These are phyloP conservation scores for Irpex rosettiformis DNA, from an alignment of 1,284 basidiomycete species.

Conservation along the genomic window DNA sequence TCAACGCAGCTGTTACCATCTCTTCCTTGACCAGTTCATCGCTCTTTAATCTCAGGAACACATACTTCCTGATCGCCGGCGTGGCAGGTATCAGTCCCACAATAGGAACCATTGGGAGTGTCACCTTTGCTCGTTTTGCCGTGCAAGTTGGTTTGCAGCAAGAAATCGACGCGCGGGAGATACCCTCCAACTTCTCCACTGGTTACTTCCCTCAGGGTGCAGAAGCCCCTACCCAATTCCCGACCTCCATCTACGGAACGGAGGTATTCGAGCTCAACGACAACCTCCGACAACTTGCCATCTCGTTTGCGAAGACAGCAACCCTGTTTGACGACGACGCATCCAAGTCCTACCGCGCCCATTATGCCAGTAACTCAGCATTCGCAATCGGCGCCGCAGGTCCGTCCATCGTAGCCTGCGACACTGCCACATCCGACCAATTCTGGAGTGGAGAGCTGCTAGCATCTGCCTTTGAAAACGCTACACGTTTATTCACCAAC, in stretches of 20 bases:
- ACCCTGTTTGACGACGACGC: conserved; percentile 35
- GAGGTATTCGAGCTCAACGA: conserved; percentile 51
- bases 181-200: conserved; percentile 37
- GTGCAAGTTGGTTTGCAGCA: conserved; percentile 45
- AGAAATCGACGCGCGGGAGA: conserved; percentile 46
- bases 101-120: conserved; percentile 37
- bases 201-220: conserved; percentile 40
- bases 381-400: conserved; percentile 24
- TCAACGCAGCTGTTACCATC: conserved; percentile 43
- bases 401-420: conserved; percentile 35
- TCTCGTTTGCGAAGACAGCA: conserved; percentile 31
- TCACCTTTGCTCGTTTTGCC: conserved; percentile 41
- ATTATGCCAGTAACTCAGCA: conserved; percentile 27
- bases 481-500: conserved; percentile 37
- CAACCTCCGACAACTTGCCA: conserved; percentile 36
- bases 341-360: conserved; percentile 33
- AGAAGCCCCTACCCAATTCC: conserved; percentile 28
- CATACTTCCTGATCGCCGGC: conserved; percentile 46
- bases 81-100: conserved; percentile 44
- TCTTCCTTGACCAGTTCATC: conserved; percentile 33
- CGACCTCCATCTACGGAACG: conserved; percentile 40
- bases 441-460: conserved; percentile 41
- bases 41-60: conserved; percentile 38
- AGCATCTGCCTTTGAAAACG: conserved; percentile 38
- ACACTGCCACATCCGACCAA: conserved; percentile 41